A percentile compares a stretch with the other conserved stretches of the same genome.
phyloP scores from a whole-genome alignment of 2,329 filamentous ascomycete genomes.

The Sarocladiaceae sp. region DNA sequence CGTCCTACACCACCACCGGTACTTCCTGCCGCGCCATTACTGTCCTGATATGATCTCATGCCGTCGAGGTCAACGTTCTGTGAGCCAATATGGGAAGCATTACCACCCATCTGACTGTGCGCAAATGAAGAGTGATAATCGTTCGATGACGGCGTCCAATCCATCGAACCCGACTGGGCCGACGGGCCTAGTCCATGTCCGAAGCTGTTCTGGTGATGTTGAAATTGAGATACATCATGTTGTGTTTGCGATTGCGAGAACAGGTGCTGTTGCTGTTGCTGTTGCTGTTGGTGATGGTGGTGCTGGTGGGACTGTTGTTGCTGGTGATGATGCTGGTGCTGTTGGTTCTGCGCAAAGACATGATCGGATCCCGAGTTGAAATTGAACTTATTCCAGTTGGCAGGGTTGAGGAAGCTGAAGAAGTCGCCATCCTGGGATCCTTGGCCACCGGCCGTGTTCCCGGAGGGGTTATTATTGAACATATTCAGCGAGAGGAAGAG shows the following conservation, averaged over 20 bases:
- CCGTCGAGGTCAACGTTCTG: conserved; percentile 12
- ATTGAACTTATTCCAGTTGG: conserved; percentile 6
- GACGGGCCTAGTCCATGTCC: not conserved
- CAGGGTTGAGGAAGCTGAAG: conserved; percentile 9
- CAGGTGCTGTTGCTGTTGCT: not conserved
- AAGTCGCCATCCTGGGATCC: conserved; percentile 3
- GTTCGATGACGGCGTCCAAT: conserved; percentile 28
- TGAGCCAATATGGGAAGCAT: conserved; percentile 15
- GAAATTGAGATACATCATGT: conserved; percentile 9
- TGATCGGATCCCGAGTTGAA: not conserved
- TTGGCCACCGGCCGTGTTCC: not conserved
- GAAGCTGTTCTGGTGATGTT: conserved; percentile 6
- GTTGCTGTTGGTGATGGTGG: conserved; percentile 5
- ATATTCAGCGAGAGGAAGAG: not conserved
- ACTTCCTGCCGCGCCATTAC: conserved; percentile 12
- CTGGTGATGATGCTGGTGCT: conserved; percentile 14
- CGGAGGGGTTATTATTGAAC: conserved; percentile 3
- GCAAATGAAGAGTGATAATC: conserved; percentile 13
- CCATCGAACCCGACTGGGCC: conserved; percentile 21
- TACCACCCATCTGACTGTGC: conserved; percentile 12
- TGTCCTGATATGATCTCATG: conserved; percentile 18
- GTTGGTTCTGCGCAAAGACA: conserved; percentile 13
- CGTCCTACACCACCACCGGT: conserved; percentile 26
- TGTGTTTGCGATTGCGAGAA: not conserved
- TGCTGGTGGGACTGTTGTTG: conserved; percentile 2